A percentile compares a stretch with the other conserved stretches of the same genome.
Conservation (phyloP, 768 basidiomycete species). For the Suillus weaverae region DNA sequence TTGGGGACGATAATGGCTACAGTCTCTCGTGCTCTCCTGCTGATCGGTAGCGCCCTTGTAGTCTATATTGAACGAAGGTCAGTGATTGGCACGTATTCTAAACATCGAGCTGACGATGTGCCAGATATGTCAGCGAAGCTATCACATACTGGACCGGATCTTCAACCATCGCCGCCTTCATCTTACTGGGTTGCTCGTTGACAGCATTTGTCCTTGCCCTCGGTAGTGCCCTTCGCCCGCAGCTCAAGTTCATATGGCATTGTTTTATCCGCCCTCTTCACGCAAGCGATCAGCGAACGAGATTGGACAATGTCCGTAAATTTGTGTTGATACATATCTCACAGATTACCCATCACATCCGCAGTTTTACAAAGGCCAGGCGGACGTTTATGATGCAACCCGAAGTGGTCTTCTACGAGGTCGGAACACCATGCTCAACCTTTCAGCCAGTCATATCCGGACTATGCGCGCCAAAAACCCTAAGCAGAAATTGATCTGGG, state of each 20-base stretch:
- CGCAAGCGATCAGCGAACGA: slow-evolving; percentile 40
- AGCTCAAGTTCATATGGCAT: slow-evolving; percentile 50
- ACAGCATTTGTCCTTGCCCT: slow-evolving; percentile 23
- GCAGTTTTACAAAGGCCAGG: slow-evolving; percentile 68
- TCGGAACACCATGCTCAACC: slow-evolving; percentile 67
- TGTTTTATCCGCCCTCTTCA: slow-evolving; percentile 48
- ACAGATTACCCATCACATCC: slow-evolving; percentile 1
- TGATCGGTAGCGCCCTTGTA: slow-evolving; percentile 19
- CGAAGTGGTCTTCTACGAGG: slow-evolving; percentile 62
- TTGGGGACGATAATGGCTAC: background rate
- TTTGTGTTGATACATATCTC: background rate
- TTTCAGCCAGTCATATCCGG: slow-evolving; percentile 63
- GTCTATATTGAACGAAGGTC: slow-evolving; percentile 22
- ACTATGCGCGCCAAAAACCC: slow-evolving; percentile 42
- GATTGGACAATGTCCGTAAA: slow-evolving; percentile 43
- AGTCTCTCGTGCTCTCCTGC: slow-evolving; percentile 20
- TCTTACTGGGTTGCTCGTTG: slow-evolving; percentile 27
- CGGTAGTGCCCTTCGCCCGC: slow-evolving; percentile 33
- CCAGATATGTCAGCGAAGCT: slow-evolving; percentile 17
- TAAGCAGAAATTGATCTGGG: slow-evolving; percentile 61
- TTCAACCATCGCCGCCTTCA: slow-evolving; percentile 25
- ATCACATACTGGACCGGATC: slow-evolving; percentile 33
- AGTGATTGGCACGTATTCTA: background rate
- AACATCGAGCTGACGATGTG: background rate
- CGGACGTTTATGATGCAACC: slow-evolving; percentile 71